Base-by-base conservation (phyloP, 768 basidiomycete genomes). In the Agrocybe pediades region DNA sequence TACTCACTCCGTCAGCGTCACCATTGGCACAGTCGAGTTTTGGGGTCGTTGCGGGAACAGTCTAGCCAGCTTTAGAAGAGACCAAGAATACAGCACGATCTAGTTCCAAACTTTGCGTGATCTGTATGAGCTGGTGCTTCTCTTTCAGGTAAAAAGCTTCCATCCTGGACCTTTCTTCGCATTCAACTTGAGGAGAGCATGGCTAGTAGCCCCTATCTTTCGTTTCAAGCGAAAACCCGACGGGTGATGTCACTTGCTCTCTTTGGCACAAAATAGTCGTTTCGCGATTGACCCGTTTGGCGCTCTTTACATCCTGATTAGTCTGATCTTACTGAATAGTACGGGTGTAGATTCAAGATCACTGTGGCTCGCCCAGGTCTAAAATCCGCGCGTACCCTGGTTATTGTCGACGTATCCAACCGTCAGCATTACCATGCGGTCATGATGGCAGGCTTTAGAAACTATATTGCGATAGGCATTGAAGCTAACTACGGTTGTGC, bases 401-500 rank as follows among this genome's bases (percentile, higher is more conserved):
- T 15, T 36, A 36, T 36, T 36, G 11, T 36, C 5, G 6, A 3
- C 33, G 29, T 30, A 7, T 30, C 8, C 29, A 15, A 30, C 29
- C 15, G 7, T 30, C 29, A 30, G n/a, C 33, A n/a, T 39, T 20
- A 20, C 27, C 53, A 54, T 54, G 41, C 23, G 53, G 40, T 30
- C 29, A 19, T 43, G 30, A 29, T 42, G 41, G n/a, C 33, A 36
- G 41, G 26, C 49, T 40, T 21, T 11, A 21, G 9, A 29, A 26
- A 50, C 24, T 15, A 17, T 41, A 41, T 42, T 51, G 33, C 19
- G 26, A 15, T 41, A 27, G 29, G 27, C n/a, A 27, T 20, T 42
- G 3, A 4, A 36, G 11, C 33, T 20, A 20, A 20, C 16, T 29
- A 15, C 41, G 26, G 41, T 41, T 45, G 24, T 27, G 60, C 56